Conservation (phyloP, 345 rosid species). For the Pugionium cornutum region DNA sequence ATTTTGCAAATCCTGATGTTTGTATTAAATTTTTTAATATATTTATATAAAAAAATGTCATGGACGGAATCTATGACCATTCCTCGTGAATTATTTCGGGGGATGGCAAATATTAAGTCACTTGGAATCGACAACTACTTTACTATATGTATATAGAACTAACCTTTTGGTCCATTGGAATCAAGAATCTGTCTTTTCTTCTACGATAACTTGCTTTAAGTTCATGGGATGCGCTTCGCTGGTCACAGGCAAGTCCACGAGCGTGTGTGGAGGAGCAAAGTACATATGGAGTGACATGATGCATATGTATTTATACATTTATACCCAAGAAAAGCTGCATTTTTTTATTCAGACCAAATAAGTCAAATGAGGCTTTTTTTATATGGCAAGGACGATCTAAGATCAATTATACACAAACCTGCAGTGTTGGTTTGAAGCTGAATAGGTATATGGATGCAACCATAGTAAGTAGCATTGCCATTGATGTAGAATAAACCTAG, state of each 20-base stretch:
- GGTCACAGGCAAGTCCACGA: slow-evolving; percentile 58
- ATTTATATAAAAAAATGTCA: too few relatives aligned
- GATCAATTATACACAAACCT: slow-evolving; percentile 57
- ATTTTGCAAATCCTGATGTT: too few relatives aligned
- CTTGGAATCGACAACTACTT: too few relatives aligned
- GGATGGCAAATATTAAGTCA: too few relatives aligned
- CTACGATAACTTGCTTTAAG: slow-evolving; percentile 57
- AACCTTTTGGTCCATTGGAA: background rate
- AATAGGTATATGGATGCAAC: slow-evolving; percentile 71
- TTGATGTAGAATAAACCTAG: slow-evolving; percentile 82
- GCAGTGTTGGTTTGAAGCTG: slow-evolving; percentile 69
- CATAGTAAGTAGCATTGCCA: slow-evolving; percentile 90
- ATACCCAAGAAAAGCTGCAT: too few relatives aligned
- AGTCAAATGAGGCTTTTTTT: too few relatives aligned
- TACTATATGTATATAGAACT: too few relatives aligned
- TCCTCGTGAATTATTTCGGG: too few relatives aligned
- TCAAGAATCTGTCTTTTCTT: slow-evolving; percentile 63
- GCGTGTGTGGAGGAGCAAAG: slow-evolving; percentile 75
- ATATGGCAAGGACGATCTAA: too few relatives aligned
- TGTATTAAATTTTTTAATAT: too few relatives aligned
- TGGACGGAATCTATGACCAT: too few relatives aligned
- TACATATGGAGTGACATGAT: slow-evolving; percentile 98
- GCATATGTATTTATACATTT: slow-evolving; percentile 62
- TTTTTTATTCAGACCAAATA: too few relatives aligned
- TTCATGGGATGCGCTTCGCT: slow-evolving; percentile 54